A percentile compares a stretch with the other conserved stretches of the same genome.
phyloP scores from a whole-genome alignment of 768 basidiomycete species.

The Solioccasus polychromus region DNA sequence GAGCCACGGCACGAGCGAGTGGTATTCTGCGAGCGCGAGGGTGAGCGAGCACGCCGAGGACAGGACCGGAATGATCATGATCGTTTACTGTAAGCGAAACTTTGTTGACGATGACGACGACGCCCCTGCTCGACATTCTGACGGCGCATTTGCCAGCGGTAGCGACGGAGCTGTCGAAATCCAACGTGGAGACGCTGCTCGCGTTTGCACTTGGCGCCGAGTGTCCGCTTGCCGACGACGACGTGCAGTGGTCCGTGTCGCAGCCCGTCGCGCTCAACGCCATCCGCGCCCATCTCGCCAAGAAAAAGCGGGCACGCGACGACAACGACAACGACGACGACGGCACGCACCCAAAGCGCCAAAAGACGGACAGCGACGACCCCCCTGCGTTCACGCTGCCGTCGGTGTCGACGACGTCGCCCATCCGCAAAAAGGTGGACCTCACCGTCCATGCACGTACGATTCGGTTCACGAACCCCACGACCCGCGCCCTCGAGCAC shows the following conservation, averaged over 20 bases:
- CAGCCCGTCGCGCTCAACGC: conserved; percentile 24
- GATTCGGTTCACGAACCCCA: conserved; percentile 52
- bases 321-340: conserved; percentile 10
- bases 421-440: conserved; percentile 74
- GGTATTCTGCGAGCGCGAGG: conserved; percentile 3
- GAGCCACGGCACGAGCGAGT: too few relatives aligned
- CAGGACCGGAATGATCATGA: too few relatives aligned
- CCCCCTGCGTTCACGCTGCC: conserved; percentile 57
- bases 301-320: conserved; percentile 27
- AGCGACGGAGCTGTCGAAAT: conserved; percentile 2
- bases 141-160: conserved; percentile 17
- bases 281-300: conserved; percentile 12
- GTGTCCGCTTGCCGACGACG: conserved; percentile 17
- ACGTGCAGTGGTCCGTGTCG: conserved; percentile 22
- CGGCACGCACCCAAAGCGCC: conserved; percentile 13
- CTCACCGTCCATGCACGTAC: conserved; percentile 51
- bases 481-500: conserved; percentile 47
- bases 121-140: conserved; percentile 27
- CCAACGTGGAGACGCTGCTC: conserved; percentile 24
- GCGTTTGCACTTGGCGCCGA: conserved; percentile 30
- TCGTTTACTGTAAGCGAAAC: too few relatives aligned
- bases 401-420: conserved; percentile 65
- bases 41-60: conserved; percentile 4
- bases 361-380: conserved; percentile 34
- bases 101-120: too few relatives aligned